Evolutionary conservation across 164 flowering plant species (phyloP), one percentile per base, ranked within the genome.

Genomic region (Magnolia sinica): DNA sequence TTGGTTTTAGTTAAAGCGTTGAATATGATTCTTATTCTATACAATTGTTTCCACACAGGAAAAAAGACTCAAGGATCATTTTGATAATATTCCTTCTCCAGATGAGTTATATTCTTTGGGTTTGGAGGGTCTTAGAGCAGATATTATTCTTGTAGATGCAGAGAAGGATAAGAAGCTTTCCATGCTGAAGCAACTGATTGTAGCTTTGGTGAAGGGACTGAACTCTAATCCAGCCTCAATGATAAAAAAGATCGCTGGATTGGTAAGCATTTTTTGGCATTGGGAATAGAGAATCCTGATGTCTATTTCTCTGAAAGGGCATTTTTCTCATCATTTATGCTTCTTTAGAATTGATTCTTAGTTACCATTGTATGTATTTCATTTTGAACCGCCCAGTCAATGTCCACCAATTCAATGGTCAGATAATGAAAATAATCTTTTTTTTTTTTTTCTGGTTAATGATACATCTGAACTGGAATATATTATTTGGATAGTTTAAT

Each of bases 201-300:
- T 85, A 71, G 83, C 96, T 61, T 82, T 91, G 55, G 98, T 91
- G 75, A 91, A 86, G 84, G 98, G 98, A 76, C 78, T 90, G 79
- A 88, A 84, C 83, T 86, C 97, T 73, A 91, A 91, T 84, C 93
- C 97, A 74, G 91, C 97, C 71, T 88, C 97, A 71, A 81, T 91
- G 82, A 90, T 94, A 11, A 96, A 92, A 81, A 96, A 94, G 83
- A 92, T 96, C 77, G 97, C 99, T 45, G 95, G 88, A 84, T 78
- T 94, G 91, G 99, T 96, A 80, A 84, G 90, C 70, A 67, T 23
- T 70, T 29, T 70, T 31, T 74, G 14, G 16, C 20, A 20, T 4
- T 74, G 37, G 29, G 2, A 9, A 31, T 64, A 37, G 14, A 11
- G 7, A 6, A 64, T 64, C 31, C 24, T 49, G 50, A 68, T 71